A percentile compares a stretch with the other conserved stretches of the same genome.
phyloP scores from a whole-genome alignment of 2,329 filamentous ascomycete genomes.

The Alternaria conjuncta region DNA sequence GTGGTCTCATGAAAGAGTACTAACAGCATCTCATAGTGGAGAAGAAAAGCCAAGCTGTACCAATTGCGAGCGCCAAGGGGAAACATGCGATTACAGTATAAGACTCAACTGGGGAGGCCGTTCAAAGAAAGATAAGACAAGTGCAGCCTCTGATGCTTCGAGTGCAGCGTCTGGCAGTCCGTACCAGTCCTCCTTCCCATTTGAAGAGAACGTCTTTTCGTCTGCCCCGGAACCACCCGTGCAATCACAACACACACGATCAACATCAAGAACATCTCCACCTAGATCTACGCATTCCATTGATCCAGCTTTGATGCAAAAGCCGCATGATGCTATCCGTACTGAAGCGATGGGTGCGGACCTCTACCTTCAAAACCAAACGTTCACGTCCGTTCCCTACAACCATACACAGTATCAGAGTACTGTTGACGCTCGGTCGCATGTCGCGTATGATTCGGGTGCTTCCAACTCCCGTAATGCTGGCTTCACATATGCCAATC shows the following conservation, averaged over 20 bases:
- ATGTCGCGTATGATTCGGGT: constrained; percentile 24
- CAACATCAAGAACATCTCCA: constrained; percentile 30
- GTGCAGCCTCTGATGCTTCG: constrained; percentile 30
- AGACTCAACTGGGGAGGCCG: constrained; percentile 82
- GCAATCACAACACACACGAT: constrained; percentile 30
- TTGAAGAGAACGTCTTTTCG: constrained; percentile 33
- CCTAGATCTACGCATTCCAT: constrained; percentile 30
- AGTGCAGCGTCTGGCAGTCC: constrained; percentile 36
- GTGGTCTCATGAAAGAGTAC: neutral
- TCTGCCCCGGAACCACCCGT: constrained; percentile 23
- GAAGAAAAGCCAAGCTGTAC: constrained; percentile 76
- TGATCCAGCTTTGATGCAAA: constrained; percentile 35
- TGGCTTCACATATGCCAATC: constrained; percentile 19
- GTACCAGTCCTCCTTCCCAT: constrained; percentile 36
- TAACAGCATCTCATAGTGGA: constrained; percentile 55
- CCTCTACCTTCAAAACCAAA: constrained; percentile 15
- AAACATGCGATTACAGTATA: constrained; percentile 81
- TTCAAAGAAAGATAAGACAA: constrained; percentile 63
- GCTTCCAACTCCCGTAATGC: constrained; percentile 19
- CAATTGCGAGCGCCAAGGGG: constrained; percentile 75
- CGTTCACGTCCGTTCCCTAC: constrained; percentile 17
- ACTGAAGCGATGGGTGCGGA: constrained; percentile 20
- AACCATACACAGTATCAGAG: constrained; percentile 26
- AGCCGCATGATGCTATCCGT: constrained; percentile 18
- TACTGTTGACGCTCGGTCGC: constrained; percentile 33